Base-by-base conservation (phyloP, 108 stramenopile species). In the Aurantiochytrium sp. region DNA sequence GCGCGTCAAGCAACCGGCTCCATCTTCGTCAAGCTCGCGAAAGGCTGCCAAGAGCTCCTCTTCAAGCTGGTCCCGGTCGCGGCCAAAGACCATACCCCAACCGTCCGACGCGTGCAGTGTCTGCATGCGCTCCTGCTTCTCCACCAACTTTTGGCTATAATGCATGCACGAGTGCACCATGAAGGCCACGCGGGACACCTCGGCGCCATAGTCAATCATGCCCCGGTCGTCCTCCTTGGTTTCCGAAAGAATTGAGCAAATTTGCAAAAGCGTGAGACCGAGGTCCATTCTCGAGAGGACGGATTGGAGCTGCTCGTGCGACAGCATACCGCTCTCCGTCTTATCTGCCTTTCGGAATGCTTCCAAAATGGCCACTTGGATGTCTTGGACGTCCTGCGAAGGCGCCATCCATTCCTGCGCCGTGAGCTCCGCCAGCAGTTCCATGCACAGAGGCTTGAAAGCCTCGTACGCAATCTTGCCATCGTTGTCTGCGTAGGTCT, bases 381-480 rank as follows among this genome's bases (percentile, higher is more conserved):
- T 43, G 51, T 83, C 76, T 23, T 83, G 45, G n/a, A 53, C 76
- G 76, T 83, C 76, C 28, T 83, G 76, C n/a, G 76, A 83, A 12
- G 76, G 76, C 12, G 76, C 76, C 45, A 83, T 47, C 76, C 76
- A 83, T 4, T 83, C 76, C 49, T 47, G 49, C 45, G 76, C 76
- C n/a, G 76, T 83, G 43, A 83, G 76, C 23, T 83, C 76, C 10
- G 51, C 51, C 51, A 83, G 76, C 19, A 83, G 76, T 4, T 83
- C 51, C 76, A 83, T 83, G 51, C 76, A 83, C 45, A 83, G 76
- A 6, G 76, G 76, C 76, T 83, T 83, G n/a, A 83, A 83, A 18
- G 76, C 76, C 51, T 83, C 76, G 51, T 83, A 83, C n/a, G 45
- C 76, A 45, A 83, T 83, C 51, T 83, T 53, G 49, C 76, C 76